A percentile compares a stretch with the other conserved stretches of the same genome.
phyloP scores from a whole-genome alignment of 352 stramenopile species.

The Pilasporangium apinafurcum region DNA sequence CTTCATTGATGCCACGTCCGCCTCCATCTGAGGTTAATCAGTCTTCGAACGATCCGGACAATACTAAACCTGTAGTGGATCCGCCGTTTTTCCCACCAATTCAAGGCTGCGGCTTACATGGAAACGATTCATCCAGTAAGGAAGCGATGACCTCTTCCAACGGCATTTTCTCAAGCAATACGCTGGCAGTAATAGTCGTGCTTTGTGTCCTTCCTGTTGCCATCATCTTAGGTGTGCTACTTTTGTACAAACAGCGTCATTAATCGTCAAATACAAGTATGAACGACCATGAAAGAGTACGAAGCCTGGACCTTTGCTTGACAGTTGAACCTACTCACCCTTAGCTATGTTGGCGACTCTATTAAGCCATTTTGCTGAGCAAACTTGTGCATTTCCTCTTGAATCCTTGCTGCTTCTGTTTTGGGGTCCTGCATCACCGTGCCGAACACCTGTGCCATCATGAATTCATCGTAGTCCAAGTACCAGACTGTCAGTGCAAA shows the following conservation, averaged over 20 bases:
- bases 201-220: conserved; percentile 4
- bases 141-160: too few relatives aligned
- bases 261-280: too few relatives aligned
- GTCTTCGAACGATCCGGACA: too few relatives aligned
- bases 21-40: too few relatives aligned
- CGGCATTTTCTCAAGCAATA: conserved; percentile 5
- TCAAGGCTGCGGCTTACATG: too few relatives aligned
- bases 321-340: neutral
- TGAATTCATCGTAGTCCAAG: conserved; percentile 52
- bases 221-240: conserved; percentile 9
- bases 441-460: conserved; percentile 29
- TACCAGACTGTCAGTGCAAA: conserved; percentile 62
- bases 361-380: too few relatives aligned
- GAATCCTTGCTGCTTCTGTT: conserved; percentile 10
- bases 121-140: too few relatives aligned
- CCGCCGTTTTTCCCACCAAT: too few relatives aligned
- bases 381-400: conserved; percentile 17
- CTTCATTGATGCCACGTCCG: too few relatives aligned
- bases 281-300: too few relatives aligned
- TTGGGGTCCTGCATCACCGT: neutral
- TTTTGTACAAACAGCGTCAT: neutral
- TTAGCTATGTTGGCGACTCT: neutral
- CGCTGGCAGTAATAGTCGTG: conserved; percentile 6
- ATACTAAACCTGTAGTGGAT: too few relatives aligned
- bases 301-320: neutral